These are phyloP conservation scores for Picochlorum sp. DNA, from an alignment of 139 green algal genomes.

Conservation along the genomic window DNA sequence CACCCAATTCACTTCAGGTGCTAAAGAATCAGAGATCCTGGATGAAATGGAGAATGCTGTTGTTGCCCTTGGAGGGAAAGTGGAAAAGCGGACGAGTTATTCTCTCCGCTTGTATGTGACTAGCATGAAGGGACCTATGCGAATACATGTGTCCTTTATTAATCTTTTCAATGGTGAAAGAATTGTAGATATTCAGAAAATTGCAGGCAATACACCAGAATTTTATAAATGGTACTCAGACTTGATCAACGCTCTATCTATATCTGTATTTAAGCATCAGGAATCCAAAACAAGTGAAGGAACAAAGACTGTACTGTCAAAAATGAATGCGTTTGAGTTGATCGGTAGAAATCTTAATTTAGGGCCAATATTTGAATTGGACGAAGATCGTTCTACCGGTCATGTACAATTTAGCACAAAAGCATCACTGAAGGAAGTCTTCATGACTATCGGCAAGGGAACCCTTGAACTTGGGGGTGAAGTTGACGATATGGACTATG, in stretches of 20 bases:
- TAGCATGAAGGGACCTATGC: constrained; percentile 8
- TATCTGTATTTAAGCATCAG: not conserved
- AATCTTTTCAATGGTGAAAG: constrained; percentile 14
- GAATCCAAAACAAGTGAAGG: not conserved
- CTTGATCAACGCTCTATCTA: constrained; percentile 7
- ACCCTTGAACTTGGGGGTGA: constrained; percentile 6
- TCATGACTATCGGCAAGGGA: not conserved
- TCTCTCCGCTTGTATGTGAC: constrained; percentile 22
- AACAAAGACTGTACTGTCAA: not conserved
- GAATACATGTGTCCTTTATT: constrained; percentile 17
- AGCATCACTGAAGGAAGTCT: not conserved
- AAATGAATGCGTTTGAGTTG: constrained; percentile 17
- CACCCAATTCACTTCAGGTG: constrained; percentile 31
- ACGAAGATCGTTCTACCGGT: not conserved
- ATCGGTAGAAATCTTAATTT: constrained; percentile 3
- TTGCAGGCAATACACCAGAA: constrained; percentile 22
- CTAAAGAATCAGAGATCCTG: constrained; percentile 2
- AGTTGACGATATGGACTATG: not conserved
- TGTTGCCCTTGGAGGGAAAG: constrained; percentile 13
- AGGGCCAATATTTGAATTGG: constrained; percentile 12
- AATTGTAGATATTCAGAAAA: constrained; percentile 30
- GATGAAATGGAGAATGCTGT: constrained; percentile 15
- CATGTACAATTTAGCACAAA: constrained; percentile 25
- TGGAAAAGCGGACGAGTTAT: constrained; percentile 2
- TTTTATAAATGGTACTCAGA: constrained; percentile 38